Evolutionary conservation across 805 yeast genomes (phyloP), one percentile per base, ranked within the genome.

Genomic region (Myxozyma sirexii): DNA sequence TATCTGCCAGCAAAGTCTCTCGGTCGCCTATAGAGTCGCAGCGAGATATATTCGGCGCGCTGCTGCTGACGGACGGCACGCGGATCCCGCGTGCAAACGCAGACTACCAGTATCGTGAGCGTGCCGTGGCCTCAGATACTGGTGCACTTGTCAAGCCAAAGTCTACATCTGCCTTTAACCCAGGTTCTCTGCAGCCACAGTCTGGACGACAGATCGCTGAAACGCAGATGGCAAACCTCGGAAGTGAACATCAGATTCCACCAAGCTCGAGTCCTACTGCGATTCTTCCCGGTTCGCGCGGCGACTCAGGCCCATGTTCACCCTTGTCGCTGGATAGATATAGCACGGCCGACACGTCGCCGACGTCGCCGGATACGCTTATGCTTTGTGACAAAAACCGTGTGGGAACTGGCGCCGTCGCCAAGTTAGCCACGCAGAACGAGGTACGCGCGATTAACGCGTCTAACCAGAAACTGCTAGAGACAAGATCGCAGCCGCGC

Each of bases 51-150:
- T 46, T 46, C 21, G 50, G 50, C 17, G 39, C 50, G 24, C 26
- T 46, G 5, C 24, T 46, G 2, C n/a, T 33, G 39, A 31, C 4
- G 7, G 50, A 46, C 21, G 50, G 50, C n/a, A 46, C 50, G 26
- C 38, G 50, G 27, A 33, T 46, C 10, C 50, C 50, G n/a, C 38
- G 50, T 2, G 24, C 41, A 31, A 46, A 46, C 27, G 50, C 50
- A 7, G 50, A 46, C 27, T 46, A 46, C 21, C 50, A 46, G 35
- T 46, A 46, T 33, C 50, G 35, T 12, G n/a, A 21, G 29, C 24
- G 26, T 1, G 2, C 17, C 26, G 50, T 7, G 26, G 29, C 39
- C 38, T 4, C 26, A 33, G 10, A 17, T 2, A 46, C 29, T 17
- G 50, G 8, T 27, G 10, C 4, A 26, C 7, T 15, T n/a, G 45